Evolutionary conservation across 495 filamentous ascomycete genomes (phyloP), one percentile per base, ranked within the genome.

Genomic region (Acidomyces sp.): DNA sequence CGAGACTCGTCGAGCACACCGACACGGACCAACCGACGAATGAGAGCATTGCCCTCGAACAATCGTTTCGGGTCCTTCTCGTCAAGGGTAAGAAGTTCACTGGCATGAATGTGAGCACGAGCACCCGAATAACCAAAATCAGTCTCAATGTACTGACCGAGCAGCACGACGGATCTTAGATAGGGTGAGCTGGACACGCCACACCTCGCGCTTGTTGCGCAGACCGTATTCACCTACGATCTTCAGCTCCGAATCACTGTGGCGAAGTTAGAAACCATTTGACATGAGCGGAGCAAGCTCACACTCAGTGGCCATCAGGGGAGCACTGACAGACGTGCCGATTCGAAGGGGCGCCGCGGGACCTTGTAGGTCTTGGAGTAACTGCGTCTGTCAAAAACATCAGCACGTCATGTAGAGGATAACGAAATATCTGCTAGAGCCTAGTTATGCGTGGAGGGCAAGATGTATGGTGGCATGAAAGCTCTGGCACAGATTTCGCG

Each of bases 161-260:
- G 90, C 90, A 78, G 90, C 90, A 92, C 90, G 92, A 84, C 90
- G 87, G 60, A 97, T 96, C 79, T 97, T 97, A 69, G 90, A 97
- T 53, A 97, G 85, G 48, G 87, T 94, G 66, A 96, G 82, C 77
- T 84, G 79, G 59, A 97, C 90, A 69, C 90, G 85, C 90, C 90
- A 97, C 57, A 97, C 92, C 74, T 97, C 90, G 70, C 90, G 88
- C 85, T 97, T 97, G 79, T 97, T 97, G 64, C 84, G 78, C 51
- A 97, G 82, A 65, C 90, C 90, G 71, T 87, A 97, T 73, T 96
- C 90, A 67, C 90, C 90, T 59, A 97, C 90, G 66, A 85, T 77
- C 80, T 96, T 97, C 70, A 97, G 71, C 70, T 97, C 90, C 59
- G 86, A 82, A 74, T 97, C 90, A 74, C 92, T 97, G 73, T 69